phyloP scores from a whole-genome alignment of 2,329 filamentous ascomycete species.

The Pseudocercospora fuligena region DNA sequence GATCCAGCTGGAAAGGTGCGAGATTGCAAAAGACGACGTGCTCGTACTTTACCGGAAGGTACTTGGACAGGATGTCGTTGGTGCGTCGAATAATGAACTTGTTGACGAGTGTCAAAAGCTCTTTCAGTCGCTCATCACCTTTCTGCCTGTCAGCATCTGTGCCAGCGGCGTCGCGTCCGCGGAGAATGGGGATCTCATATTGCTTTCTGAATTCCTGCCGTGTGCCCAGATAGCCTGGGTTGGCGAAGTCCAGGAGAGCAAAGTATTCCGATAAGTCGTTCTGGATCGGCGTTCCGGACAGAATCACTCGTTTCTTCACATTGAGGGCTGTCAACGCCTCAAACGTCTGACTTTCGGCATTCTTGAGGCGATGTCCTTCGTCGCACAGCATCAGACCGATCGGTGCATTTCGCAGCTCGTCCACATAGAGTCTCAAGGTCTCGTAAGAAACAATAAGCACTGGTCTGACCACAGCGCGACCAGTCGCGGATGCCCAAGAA shows the following conservation, averaged over 20 bases:
- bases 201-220: constrained; percentile 90
- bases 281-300: constrained; percentile 96
- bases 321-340: constrained; percentile 87
- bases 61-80: constrained; percentile 97
- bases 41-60: constrained; percentile 97
- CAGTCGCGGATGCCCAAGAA: constrained; percentile 91
- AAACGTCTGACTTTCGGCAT: constrained; percentile 94
- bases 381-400: constrained; percentile 95
- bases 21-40: constrained; percentile 98
- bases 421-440: constrained; percentile 86
- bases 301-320: constrained; percentile 86
- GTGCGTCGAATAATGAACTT: constrained; percentile 98
- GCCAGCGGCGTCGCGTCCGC: constrained; percentile 87
- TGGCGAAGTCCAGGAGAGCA: constrained; percentile 92
- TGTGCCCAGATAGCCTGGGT: constrained; percentile 87
- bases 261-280: constrained; percentile 99
- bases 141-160: constrained; percentile 79
- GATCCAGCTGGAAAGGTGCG: constrained; percentile 85
- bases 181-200: constrained; percentile 89
- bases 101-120: constrained; percentile 85
- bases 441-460: constrained; percentile 99
- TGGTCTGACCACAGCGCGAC: constrained; percentile 85
- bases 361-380: constrained; percentile 95
- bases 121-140: constrained; percentile 80
- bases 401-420: constrained; percentile 84